A percentile compares a stretch with the other conserved stretches of the same genome.
phyloP scores from a whole-genome alignment of 352 stramenopile species.

The Phytophthora palmivora region DNA sequence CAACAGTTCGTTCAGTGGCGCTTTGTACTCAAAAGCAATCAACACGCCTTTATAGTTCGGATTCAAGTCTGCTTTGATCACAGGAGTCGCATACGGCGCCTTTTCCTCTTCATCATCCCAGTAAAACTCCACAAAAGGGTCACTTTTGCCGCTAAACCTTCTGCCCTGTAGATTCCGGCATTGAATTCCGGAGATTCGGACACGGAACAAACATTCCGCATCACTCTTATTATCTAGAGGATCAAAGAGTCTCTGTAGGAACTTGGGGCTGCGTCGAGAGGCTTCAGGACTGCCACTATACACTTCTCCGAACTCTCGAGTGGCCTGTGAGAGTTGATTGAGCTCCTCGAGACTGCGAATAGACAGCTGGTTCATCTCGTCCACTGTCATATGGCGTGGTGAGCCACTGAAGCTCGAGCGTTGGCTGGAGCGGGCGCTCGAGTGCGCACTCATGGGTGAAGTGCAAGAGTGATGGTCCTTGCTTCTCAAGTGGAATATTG shows the following conservation, averaged over 20 bases:
- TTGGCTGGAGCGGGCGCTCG: constrained; percentile 31
- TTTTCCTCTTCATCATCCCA: constrained; percentile 82
- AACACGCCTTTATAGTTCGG: constrained; percentile 90
- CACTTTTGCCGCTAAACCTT: constrained; percentile 84
- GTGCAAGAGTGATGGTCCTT: constrained; percentile 22
- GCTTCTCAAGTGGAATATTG: constrained; percentile 4
- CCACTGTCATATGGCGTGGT: constrained; percentile 51
- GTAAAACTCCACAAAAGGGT: constrained; percentile 90
- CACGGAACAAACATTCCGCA: constrained; percentile 82
- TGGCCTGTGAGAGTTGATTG: constrained; percentile 79
- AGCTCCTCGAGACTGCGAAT: constrained; percentile 62
- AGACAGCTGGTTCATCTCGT: constrained; percentile 45
- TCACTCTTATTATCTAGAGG: constrained; percentile 61
- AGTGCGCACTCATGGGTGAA: constrained; percentile 24
- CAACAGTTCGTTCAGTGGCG: constrained; percentile 56
- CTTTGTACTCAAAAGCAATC: constrained; percentile 89
- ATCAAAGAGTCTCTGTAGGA: constrained; percentile 74
- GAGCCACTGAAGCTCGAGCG: constrained; percentile 53
- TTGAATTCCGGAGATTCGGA: constrained; percentile 88
- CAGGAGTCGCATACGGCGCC: constrained; percentile 77
- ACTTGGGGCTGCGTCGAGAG: constrained; percentile 63
- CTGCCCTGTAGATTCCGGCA: constrained; percentile 86
- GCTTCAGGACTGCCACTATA: constrained; percentile 49
- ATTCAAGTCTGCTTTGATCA: constrained; percentile 89
- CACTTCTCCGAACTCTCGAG: constrained; percentile 77